A percentile compares a stretch with the other conserved stretches of the same genome.
Evolutionary conservation across 2,329 filamentous ascomycete genomes (phyloP).

Genomic region (Diaporthe eres): DNA sequence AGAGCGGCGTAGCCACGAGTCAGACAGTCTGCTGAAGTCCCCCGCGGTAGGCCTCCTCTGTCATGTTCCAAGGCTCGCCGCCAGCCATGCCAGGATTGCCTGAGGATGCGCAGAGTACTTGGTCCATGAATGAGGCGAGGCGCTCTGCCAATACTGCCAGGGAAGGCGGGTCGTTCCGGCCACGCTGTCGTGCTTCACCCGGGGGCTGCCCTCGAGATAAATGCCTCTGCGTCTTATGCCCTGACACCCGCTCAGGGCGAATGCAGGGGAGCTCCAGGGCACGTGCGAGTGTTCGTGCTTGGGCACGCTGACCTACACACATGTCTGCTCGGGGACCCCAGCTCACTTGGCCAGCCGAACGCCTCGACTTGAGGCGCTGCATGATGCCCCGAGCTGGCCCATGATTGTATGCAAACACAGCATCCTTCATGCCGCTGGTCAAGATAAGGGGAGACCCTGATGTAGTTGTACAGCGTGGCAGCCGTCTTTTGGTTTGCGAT

Average conservation of each 20-base stretch:
- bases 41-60: not conserved
- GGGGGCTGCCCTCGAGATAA: not conserved
- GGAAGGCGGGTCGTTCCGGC: conserved; percentile 24
- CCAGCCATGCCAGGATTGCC: not conserved
- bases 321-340: not conserved
- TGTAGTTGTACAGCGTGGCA: conserved; percentile 23
- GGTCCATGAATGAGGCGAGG: not conserved
- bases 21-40: not conserved
- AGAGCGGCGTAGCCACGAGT: conserved; percentile 6
- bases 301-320: not conserved
- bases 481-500: not conserved
- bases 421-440: conserved; percentile 28
- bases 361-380: not conserved
- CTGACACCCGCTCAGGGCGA: not conserved
- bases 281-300: not conserved
- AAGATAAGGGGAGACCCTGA: conserved; percentile 35
- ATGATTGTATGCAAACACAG: not conserved
- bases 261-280: conserved; percentile 15
- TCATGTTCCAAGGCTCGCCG: conserved; percentile 7
- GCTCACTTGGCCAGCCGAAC: not conserved
- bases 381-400: conserved; percentile 9
- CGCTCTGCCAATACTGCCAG: not conserved
- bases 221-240: conserved; percentile 17
- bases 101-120: not conserved
- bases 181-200: conserved; percentile 6